Base-by-base conservation (phyloP, 345 rosid genomes). In the Gossypium arboreum region DNA sequence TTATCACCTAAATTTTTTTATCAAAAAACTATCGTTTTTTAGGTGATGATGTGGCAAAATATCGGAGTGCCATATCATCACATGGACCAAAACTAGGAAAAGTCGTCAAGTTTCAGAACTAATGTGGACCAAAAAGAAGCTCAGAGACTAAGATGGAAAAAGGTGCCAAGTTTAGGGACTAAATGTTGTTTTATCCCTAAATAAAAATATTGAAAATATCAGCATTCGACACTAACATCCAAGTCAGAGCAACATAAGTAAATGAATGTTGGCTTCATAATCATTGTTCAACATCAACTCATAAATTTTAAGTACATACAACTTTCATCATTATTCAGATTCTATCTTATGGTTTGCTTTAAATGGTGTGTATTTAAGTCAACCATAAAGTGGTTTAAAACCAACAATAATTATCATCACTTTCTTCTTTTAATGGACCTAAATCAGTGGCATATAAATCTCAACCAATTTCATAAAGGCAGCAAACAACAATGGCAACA, bases 321-420 rank as follows among this genome's bases (percentile, higher is more conserved):
- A 41, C 56, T 68, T 47, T 15, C 57, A 48, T 47, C 72, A 48
- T 24, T 22, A 20, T 45, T 72, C 51, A 41, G 44, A 8, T 41
- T 72, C 75, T 43, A 57, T 55, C 52, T 20, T 13, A 45, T 27
- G 66, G 68, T 47, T 34, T 59, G 76, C 76, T 73, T 73, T 27
- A 73, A 60, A 61, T 56, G 29, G 15, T 17, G n/a, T 15, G 12
- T 24, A 59, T 59, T 59, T 16, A 73, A 15, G 8, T 22, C 66
- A 24, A 24, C 57, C 57, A 73, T 47, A 61, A 60, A 60, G 41
- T 45, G 76, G 68, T 55, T 57, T 73, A 27, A 60, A 25, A 47
- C 45, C 10, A 24, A 73, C 1, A 34, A 60, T 61, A 73, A 27
- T 48, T 55, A 62, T n/a, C 17, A 34, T 73, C 12, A 24, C 76